Percentiles rank a stretch among this genome's conserved stretches.
These are phyloP conservation scores for Tuber melanosporum DNA, from an alignment of 495 filamentous ascomycete genomes.

Conservation along the genomic window DNA sequence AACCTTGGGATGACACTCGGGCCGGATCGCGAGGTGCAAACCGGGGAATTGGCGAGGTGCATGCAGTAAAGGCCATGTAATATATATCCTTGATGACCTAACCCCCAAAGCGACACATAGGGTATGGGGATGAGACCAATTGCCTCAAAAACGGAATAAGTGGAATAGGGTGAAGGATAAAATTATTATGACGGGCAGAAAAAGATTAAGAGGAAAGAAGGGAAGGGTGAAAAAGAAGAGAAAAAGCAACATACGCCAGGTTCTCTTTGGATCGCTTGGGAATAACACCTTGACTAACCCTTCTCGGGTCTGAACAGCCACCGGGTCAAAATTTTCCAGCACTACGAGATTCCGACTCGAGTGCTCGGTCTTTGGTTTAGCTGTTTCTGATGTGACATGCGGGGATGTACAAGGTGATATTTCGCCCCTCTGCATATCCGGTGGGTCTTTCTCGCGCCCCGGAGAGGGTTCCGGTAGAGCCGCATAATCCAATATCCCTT, in stretches of 20 bases:
- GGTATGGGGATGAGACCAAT: background rate
- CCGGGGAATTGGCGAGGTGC: conserved; percentile 31
- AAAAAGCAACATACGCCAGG: conserved; percentile 46
- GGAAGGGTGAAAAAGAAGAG: conserved; percentile 10
- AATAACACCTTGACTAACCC: conserved; percentile 51
- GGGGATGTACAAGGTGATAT: conserved; percentile 41
- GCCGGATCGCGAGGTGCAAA: conserved; percentile 34
- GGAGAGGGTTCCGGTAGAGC: conserved; percentile 34
- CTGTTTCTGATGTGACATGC: conserved; percentile 16
- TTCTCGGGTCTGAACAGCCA: conserved; percentile 49
- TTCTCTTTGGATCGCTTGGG: conserved; percentile 48
- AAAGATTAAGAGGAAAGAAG: conserved; percentile 14
- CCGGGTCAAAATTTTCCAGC: conserved; percentile 53
- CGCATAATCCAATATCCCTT: conserved; percentile 38
- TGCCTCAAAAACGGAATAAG: background rate
- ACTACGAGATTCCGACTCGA: conserved; percentile 51
- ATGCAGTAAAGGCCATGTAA: conserved; percentile 6
- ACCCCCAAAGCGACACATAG: background rate
- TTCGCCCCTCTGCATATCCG: conserved; percentile 28
- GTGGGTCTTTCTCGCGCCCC: conserved; percentile 18
- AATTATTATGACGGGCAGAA: background rate
- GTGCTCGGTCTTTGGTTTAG: conserved; percentile 47
- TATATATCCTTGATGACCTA: background rate
- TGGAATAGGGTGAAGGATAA: background rate
- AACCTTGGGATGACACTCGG: conserved; percentile 13